These are phyloP conservation scores for Cyclospora cayetanensis DNA, from an alignment of 169 alveolate genomes.

Conservation along the genomic window DNA sequence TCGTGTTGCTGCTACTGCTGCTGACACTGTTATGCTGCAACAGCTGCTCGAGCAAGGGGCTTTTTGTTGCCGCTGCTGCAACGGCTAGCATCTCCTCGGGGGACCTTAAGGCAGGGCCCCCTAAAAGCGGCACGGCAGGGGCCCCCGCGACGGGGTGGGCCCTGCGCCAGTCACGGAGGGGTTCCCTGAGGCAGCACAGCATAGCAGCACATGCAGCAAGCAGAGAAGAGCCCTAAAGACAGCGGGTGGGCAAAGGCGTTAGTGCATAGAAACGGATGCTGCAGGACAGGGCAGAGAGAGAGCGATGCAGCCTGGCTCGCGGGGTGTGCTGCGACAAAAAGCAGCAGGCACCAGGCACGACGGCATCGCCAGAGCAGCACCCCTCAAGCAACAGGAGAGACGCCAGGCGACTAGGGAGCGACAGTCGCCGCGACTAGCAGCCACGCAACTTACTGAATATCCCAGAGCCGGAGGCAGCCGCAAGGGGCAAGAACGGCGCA, in stretches of 20 bases:
- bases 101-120: neutral
- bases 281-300: neutral
- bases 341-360: neutral
- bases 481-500: constrained; percentile 51
- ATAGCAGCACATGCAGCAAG: constrained; percentile 15
- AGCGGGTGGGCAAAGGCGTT: neutral
- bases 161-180: constrained; percentile 8
- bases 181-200: neutral
- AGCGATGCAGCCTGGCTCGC: neutral
- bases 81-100: constrained; percentile 28
- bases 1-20: constrained; percentile 56
- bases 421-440: constrained; percentile 68
- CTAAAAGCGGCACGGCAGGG: neutral
- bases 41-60: constrained; percentile 8
- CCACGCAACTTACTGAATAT: neutral
- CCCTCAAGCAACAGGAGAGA: neutral
- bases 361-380: constrained; percentile 28
- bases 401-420: neutral
- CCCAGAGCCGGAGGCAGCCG: constrained; percentile 41
- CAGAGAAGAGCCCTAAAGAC: neutral
- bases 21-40: neutral
- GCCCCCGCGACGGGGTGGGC: constrained; percentile 40
- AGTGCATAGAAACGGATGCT: neutral
- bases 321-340: neutral
- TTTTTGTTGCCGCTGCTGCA: constrained; percentile 20